Evolutionary conservation across 2,329 filamentous ascomycete genomes (phyloP).

Genomic region (Blumeriella jaapii): DNA sequence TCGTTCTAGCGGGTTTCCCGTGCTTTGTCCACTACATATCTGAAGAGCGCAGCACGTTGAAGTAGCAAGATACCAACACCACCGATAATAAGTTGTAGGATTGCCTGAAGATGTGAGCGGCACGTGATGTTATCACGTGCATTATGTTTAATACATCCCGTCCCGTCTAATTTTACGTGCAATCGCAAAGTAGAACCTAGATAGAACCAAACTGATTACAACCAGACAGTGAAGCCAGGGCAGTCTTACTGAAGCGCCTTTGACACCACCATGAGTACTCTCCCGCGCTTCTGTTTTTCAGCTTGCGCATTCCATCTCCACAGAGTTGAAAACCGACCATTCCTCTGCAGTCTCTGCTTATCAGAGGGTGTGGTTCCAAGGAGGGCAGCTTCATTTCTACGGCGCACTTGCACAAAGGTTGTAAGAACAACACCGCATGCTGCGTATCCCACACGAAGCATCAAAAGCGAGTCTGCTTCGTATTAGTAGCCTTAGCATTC

Average conservation of each 20-base stretch:
- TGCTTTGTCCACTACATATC: conserved; percentile 27
- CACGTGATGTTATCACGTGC: too few relatives aligned
- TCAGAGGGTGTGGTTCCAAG: conserved; percentile 44
- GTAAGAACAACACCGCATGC: conserved; percentile 53
- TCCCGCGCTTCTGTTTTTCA: conserved; percentile 39
- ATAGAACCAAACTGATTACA: too few relatives aligned
- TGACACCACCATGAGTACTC: too few relatives aligned
- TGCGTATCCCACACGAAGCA: conserved; percentile 59
- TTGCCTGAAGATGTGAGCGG: too few relatives aligned
- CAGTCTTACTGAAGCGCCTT: too few relatives aligned
- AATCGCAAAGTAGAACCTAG: too few relatives aligned
- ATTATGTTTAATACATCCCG: too few relatives aligned
- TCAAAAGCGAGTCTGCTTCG: conserved; percentile 37
- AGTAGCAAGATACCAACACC: conserved; percentile 49
- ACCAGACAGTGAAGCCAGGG: too few relatives aligned
- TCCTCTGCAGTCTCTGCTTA: conserved; percentile 41
- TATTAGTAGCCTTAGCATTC: too few relatives aligned
- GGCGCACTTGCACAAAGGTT: conserved; percentile 54
- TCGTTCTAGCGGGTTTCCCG: conserved; percentile 13
- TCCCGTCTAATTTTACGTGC: too few relatives aligned
- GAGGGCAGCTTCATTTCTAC: conserved; percentile 49
- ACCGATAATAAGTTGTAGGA: conserved; percentile 50
- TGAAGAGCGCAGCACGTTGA: conserved; percentile 48
- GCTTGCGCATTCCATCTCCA: conserved; percentile 35
- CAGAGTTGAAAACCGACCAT: conserved; percentile 29